A percentile compares a stretch with the other conserved stretches of the same genome.
These are phyloP conservation scores for Tardiomyces blankii DNA, from an alignment of 1,139 yeast species.

Conservation along the genomic window DNA sequence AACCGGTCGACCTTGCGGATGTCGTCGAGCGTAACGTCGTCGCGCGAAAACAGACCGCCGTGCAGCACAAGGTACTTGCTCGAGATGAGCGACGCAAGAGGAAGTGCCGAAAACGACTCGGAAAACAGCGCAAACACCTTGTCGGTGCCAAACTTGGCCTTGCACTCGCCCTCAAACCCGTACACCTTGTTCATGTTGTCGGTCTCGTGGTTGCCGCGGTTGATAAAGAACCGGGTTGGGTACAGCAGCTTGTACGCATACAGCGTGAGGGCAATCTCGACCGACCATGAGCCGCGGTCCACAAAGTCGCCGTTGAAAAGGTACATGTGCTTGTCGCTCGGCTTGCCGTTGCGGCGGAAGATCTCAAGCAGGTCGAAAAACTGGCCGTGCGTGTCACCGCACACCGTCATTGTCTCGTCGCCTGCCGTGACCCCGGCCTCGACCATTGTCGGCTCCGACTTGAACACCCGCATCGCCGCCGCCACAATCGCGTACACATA, in stretches of 20 bases:
- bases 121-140: slow-evolving; percentile 77
- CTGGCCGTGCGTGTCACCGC: slow-evolving; percentile 98
- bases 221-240: slow-evolving; percentile 64
- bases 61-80: slow-evolving; percentile 78
- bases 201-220: slow-evolving; percentile 96
- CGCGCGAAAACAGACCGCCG: slow-evolving; percentile 87
- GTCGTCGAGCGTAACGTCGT: slow-evolving; percentile 59
- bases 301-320: slow-evolving; percentile 96
- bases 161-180: slow-evolving; percentile 95
- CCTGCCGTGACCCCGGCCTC: slow-evolving; percentile 46
- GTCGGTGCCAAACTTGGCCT: slow-evolving; percentile 65
- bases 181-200: slow-evolving; percentile 94
- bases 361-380: slow-evolving; percentile 79
- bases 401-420: slow-evolving; percentile 50
- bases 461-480: slow-evolving; percentile 56
- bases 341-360: slow-evolving; percentile 64
- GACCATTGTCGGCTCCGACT: slow-evolving; percentile 60
- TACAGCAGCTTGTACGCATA: slow-evolving; percentile 68
- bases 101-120: slow-evolving; percentile 77
- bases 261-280: slow-evolving; percentile 81
- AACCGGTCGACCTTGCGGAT: slow-evolving; percentile 62
- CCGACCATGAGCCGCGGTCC: slow-evolving; percentile 97
- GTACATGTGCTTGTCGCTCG: slow-evolving; percentile 54
- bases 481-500: slow-evolving; percentile 78
- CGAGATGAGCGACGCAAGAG: slow-evolving; percentile 76